phyloP scores from a whole-genome alignment of 2,329 filamentous ascomycete genomes.

The Aspergillus sp. region DNA sequence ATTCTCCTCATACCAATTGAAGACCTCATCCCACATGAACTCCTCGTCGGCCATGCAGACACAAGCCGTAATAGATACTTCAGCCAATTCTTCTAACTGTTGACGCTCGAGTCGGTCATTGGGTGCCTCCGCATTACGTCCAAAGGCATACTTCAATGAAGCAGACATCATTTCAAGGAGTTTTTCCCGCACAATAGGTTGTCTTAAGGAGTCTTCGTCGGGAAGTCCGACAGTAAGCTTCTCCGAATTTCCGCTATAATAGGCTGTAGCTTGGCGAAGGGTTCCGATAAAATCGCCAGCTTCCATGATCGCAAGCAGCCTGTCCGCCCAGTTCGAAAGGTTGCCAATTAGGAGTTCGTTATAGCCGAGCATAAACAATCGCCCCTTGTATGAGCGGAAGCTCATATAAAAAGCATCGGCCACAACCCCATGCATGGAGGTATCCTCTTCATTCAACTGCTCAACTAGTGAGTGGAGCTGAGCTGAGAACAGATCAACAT shows the following conservation, averaged over 20 bases:
- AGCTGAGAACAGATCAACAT: slow-evolving; percentile 82
- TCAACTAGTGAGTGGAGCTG: slow-evolving; percentile 85
- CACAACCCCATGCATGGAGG: slow-evolving; percentile 90
- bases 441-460: slow-evolving; percentile 80
- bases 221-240: slow-evolving; percentile 92
- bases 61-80: slow-evolving; percentile 81
- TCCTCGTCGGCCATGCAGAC: slow-evolving; percentile 73
- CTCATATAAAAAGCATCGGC: slow-evolving; percentile 99
- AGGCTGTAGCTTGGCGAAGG: slow-evolving; percentile 85
- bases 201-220: slow-evolving; percentile 73
- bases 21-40: slow-evolving; percentile 88
- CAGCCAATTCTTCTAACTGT: slow-evolving; percentile 74
- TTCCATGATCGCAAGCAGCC: slow-evolving; percentile 91
- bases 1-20: slow-evolving; percentile 82
- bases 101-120: slow-evolving; percentile 54
- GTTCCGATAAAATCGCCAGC: slow-evolving; percentile 93
- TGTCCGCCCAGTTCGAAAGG: slow-evolving; percentile 95
- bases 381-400: slow-evolving; percentile 90
- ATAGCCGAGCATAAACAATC: slow-evolving; percentile 89
- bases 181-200: slow-evolving; percentile 82
- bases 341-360: slow-evolving; percentile 89
- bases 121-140: slow-evolving; percentile 54
- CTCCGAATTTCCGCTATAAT: slow-evolving; percentile 88
- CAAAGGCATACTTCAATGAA: slow-evolving; percentile 85
- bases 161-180: slow-evolving; percentile 90